These are phyloP conservation scores for Clavispora phyllophila DNA, from an alignment of 805 yeast species.

Conservation along the genomic window DNA sequence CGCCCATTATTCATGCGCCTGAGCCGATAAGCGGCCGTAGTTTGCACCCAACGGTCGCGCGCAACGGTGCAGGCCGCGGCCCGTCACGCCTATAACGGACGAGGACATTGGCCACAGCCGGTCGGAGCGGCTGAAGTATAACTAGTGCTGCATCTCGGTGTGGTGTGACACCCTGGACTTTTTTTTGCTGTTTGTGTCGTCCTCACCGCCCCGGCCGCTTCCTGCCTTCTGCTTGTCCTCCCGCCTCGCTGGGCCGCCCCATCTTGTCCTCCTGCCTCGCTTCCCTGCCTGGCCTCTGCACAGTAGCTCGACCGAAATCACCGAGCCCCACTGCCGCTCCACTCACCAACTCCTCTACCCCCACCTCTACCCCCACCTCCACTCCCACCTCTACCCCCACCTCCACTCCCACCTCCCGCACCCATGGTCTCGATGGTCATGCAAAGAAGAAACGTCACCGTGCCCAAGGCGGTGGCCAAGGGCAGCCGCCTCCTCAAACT, in stretches of 20 bases:
- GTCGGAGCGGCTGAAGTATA: not conserved
- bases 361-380: not conserved
- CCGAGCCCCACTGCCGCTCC: too few relatives aligned
- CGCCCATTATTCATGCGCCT: conserved; percentile 11
- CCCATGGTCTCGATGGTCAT: conserved; percentile 13
- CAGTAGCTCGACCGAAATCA: too few relatives aligned
- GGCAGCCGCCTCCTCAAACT: conserved; percentile 38
- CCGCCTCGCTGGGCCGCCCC: too few relatives aligned
- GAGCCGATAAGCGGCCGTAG: conserved; percentile 15
- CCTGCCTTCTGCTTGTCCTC: too few relatives aligned
- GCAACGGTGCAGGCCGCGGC: conserved; percentile 3
- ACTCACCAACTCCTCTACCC: not conserved
- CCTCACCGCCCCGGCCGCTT: too few relatives aligned
- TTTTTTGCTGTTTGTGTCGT: too few relatives aligned
- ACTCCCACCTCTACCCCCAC: not conserved
- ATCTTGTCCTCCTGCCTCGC: too few relatives aligned
- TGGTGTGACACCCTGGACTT: too few relatives aligned
- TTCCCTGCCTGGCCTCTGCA: too few relatives aligned
- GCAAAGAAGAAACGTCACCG: conserved; percentile 12
- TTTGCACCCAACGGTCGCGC: conserved; percentile 9
- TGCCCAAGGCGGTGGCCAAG: conserved; percentile 7
- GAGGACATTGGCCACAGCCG: not conserved
- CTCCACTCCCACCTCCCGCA: not conserved
- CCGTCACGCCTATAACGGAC: too few relatives aligned
- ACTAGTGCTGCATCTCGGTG: too few relatives aligned